phyloP scores from a whole-genome alignment of 495 filamentous ascomycete genomes.

The Penicillium cosmopolitanum region DNA sequence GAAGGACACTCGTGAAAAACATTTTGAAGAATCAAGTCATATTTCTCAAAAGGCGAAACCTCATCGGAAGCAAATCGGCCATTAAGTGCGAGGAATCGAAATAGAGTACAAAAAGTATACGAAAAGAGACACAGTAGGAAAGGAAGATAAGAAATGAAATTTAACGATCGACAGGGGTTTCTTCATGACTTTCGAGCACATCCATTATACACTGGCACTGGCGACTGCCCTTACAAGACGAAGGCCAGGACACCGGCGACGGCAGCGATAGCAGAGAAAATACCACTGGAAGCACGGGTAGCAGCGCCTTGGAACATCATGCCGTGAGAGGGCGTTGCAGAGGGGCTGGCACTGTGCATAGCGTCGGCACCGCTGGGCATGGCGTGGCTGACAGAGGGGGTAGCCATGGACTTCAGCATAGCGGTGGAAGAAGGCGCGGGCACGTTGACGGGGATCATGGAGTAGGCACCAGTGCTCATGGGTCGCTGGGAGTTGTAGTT shows the following conservation, averaged over 20 bases:
- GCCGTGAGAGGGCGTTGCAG: constrained; percentile 19
- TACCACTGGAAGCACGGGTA: constrained; percentile 30
- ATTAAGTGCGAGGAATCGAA: constrained; percentile 20
- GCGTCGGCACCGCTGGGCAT: constrained; percentile 22
- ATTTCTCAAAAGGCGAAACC: constrained; percentile 3
- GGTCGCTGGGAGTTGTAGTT: constrained; percentile 19
- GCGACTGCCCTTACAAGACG: constrained; percentile 29
- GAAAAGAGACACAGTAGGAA: constrained; percentile 9
- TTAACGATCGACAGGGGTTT: constrained; percentile 1
- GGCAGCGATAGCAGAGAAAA: constrained; percentile 33
- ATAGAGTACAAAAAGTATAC: constrained; percentile 17
- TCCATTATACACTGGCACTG: constrained; percentile 16
- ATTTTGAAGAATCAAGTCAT: constrained; percentile 4
- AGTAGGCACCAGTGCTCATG: constrained; percentile 20
- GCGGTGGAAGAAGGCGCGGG: constrained; percentile 25
- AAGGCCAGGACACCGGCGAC: constrained; percentile 39
- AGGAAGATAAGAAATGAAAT: not conserved
- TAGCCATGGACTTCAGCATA: constrained; percentile 15
- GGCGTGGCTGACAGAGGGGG: constrained; percentile 10
- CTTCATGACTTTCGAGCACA: not conserved
- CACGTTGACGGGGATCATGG: constrained; percentile 39
- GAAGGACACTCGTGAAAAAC: too few species aligned
- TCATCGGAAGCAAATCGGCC: constrained; percentile 10
- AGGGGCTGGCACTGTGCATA: constrained; percentile 19
- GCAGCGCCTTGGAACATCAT: constrained; percentile 35